Evolutionary conservation across 1,284 basidiomycete species (phyloP).

Genomic region (Erythrobasidium hasegawianum): DNA sequence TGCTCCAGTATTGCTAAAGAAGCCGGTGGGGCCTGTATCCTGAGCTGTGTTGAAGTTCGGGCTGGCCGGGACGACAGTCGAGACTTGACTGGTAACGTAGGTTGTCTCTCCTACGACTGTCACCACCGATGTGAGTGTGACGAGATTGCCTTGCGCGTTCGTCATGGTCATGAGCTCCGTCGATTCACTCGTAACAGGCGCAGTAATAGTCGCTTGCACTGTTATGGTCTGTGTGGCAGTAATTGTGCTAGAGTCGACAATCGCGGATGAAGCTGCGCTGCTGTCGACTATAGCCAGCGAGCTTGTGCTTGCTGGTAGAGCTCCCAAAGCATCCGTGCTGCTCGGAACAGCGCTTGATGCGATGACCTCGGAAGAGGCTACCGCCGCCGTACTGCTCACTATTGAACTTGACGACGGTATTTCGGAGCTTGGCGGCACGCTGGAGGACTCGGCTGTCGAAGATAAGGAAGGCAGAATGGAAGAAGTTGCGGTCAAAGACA

Average conservation of each 20-base stretch:
- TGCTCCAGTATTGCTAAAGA: constrained; percentile 46
- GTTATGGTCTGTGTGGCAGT: constrained; percentile 13
- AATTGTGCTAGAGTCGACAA: not conserved
- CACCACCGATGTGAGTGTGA: constrained; percentile 40
- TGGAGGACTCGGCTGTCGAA: not conserved
- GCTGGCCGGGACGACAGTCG: constrained; percentile 13
- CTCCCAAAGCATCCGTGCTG: not conserved
- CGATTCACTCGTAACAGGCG: not conserved
- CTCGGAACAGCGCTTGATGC: not conserved
- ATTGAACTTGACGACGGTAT: not conserved
- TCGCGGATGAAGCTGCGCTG: not conserved
- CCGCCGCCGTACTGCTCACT: no score
- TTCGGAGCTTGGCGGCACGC: not conserved
- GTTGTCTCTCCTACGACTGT: constrained; percentile 29
- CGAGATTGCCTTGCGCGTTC: constrained; percentile 33
- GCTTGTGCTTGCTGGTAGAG: not conserved
- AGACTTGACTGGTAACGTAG: constrained; percentile 11
- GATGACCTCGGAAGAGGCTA: no score
- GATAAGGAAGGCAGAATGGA: not conserved
- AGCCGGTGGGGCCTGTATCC: constrained; percentile 27
- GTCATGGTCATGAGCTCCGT: constrained; percentile 37
- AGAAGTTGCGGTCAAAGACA: constrained; percentile 21
- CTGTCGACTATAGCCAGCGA: not conserved
- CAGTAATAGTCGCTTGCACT: not conserved
- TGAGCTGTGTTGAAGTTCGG: constrained; percentile 35